These are phyloP conservation scores for Aotearoamyces nothofagi DNA, from an alignment of 2,329 filamentous ascomycete genomes.

Conservation along the genomic window DNA sequence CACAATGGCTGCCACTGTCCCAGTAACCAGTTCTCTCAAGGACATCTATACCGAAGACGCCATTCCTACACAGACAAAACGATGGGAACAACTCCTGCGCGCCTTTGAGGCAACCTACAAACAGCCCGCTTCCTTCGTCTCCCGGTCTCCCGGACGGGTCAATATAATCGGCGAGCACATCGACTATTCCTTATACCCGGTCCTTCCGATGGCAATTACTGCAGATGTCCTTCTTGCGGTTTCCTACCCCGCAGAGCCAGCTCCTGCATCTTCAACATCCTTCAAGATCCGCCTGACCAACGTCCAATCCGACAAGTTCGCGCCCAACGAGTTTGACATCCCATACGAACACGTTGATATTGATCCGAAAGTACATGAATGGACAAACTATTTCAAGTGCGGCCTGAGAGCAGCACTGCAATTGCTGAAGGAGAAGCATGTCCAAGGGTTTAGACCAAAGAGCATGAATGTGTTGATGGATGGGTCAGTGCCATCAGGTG, in stretches of 20 bases:
- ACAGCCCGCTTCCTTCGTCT: slow-evolving; percentile 60
- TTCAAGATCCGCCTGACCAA: slow-evolving; percentile 69
- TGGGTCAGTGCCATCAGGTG: slow-evolving; percentile 81
- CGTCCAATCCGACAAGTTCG: slow-evolving; percentile 60
- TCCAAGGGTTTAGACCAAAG: slow-evolving; percentile 43
- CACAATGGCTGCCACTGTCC: slow-evolving; percentile 46
- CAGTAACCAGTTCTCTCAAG: slow-evolving; percentile 56
- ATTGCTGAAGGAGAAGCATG: slow-evolving; percentile 53
- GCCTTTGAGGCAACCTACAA: slow-evolving; percentile 60
- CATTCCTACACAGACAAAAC: slow-evolving; percentile 46
- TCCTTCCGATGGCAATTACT: slow-evolving; percentile 88
- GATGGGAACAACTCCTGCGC: slow-evolving; percentile 62
- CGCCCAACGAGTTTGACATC: slow-evolving; percentile 59
- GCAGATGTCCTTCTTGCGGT: slow-evolving; percentile 85
- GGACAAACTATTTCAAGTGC: slow-evolving; percentile 98
- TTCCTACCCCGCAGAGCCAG: slow-evolving; percentile 28
- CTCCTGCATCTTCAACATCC: slow-evolving; percentile 31
- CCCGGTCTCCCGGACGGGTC: slow-evolving; percentile 83
- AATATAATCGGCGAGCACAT: slow-evolving; percentile 99
- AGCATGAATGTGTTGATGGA: slow-evolving; percentile 84
- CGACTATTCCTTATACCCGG: slow-evolving; percentile 93
- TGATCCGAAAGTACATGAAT: slow-evolving; percentile 74
- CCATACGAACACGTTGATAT: slow-evolving; percentile 55
- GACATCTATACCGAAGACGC: slow-evolving; percentile 75
- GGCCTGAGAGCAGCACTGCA: slow-evolving; percentile 71